Evolutionary conservation across 1,284 basidiomycete genomes (phyloP).

Genomic region (Lentinula novae-zelandiae): DNA sequence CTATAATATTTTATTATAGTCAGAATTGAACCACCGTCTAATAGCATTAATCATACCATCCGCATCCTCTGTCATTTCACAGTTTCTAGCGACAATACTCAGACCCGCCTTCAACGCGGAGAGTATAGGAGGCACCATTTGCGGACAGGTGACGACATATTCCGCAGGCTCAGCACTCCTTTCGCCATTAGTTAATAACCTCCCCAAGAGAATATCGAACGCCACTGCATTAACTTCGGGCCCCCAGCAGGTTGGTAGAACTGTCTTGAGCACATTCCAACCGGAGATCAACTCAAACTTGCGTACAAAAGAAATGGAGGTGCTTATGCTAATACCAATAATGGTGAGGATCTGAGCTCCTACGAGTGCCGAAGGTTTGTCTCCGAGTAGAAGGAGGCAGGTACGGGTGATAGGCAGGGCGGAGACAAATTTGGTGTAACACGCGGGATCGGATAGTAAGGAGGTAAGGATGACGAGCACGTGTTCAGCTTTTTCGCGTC

Average conservation of each 20-base stretch:
- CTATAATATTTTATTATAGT: not conserved
- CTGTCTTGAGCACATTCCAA: conserved; percentile 64
- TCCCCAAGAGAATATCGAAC: conserved; percentile 63
- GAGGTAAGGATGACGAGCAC: conserved; percentile 59
- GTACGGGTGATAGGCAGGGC: conserved; percentile 73
- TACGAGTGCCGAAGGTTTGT: conserved; percentile 56
- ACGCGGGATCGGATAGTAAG: conserved; percentile 47
- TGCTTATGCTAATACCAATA: conserved; percentile 49
- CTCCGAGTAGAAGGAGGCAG: conserved; percentile 67
- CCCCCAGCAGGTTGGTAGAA: conserved; percentile 69
- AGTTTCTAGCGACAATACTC: conserved; percentile 32
- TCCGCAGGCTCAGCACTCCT: conserved; percentile 17
- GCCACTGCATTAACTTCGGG: conserved; percentile 56
- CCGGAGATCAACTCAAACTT: conserved; percentile 77
- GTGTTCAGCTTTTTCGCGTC: conserved; percentile 56
- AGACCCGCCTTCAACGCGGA: conserved; percentile 51
- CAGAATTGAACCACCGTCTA: not conserved
- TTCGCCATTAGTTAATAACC: conserved; percentile 16
- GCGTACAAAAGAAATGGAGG: conserved; percentile 56
- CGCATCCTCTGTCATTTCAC: conserved; percentile 27
- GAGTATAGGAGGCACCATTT: conserved; percentile 68
- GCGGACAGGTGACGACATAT: conserved; percentile 49
- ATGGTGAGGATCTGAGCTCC: conserved; percentile 59
- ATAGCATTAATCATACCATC: conserved; percentile 21
- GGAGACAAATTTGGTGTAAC: conserved; percentile 61